Evolutionary conservation across 768 basidiomycete species (phyloP), one percentile per base, ranked within the genome.

Genomic region (Cyclocybe cylindracea): DNA sequence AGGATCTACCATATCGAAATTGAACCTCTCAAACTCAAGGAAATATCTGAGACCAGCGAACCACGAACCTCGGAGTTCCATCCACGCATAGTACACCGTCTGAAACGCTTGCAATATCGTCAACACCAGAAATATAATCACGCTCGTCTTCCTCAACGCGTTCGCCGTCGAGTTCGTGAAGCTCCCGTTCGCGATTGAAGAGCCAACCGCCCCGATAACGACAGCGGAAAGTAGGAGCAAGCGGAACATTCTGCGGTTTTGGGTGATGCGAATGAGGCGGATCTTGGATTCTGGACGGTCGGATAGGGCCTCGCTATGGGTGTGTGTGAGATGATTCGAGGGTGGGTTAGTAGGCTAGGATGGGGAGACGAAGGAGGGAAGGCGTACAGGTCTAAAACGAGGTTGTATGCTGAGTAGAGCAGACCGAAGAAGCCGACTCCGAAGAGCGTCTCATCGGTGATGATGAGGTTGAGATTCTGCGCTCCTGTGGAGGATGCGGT

Each of bases 371-470:
- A 34, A 6, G n/a, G 24, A 14, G 37, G 43, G 14, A 32, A 19
- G 31, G n/a, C 63, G 14, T 46, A 78, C 78, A 75, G 61, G 46
- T 78, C 76, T 10, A 75, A 54, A 4, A 76, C 72, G 7, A 78
- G 67, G 0, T 65, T 73, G 48, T 76, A 78, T 0, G 72, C 66
- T 1, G 75, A 72, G 45, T 71, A 75, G 6, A 79, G 56, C 4
- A 80, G 56, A 14, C 71, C 74, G 36, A 76, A 72, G 55, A 75
- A 79, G 7, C 78, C 78, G 10, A 75, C 67, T 1, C 72, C 66
- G 24, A 73, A 71, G 13, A 79, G 61, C 10, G 76, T 60, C 53
- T 73, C 53, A 38, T 75, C 73, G 0, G 68, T 69, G 4, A 73
- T 73, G n/a, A 74, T 59, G 3, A 76, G 55, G 9, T 46, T 47